A percentile compares a stretch with the other conserved stretches of the same genome.
Evolutionary conservation across 768 basidiomycete genomes (phyloP).

Genomic region (Pisolithus marmoratus): DNA sequence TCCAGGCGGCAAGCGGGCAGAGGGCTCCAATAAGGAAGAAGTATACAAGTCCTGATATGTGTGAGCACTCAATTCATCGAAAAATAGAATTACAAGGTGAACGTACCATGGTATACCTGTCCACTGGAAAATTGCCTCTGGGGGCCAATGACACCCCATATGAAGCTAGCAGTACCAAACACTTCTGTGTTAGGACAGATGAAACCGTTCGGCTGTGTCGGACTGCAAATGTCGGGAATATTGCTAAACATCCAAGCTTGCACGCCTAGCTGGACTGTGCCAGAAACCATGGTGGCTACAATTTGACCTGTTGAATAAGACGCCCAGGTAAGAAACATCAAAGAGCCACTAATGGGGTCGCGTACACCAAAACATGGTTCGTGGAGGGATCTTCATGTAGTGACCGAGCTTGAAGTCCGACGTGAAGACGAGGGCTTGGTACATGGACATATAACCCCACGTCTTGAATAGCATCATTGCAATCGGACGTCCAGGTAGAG

Average conservation of each 20-base stretch:
- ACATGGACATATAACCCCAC: conserved; percentile 63
- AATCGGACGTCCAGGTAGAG: conserved; percentile 57
- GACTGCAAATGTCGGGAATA: conserved; percentile 30
- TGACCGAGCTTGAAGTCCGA: conserved; percentile 76
- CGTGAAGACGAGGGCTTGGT: conserved; percentile 63
- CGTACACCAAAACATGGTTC: conserved; percentile 57
- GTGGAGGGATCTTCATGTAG: conserved; percentile 64
- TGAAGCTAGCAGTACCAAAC: conserved; percentile 74
- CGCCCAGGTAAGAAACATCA: neutral
- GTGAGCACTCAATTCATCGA: neutral
- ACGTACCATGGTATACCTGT: conserved; percentile 46
- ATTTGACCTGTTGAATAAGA: conserved; percentile 39
- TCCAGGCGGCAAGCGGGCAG: conserved; percentile 51
- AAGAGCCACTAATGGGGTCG: neutral
- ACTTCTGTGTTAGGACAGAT: conserved; percentile 66
- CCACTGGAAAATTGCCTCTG: conserved; percentile 60
- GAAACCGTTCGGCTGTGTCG: conserved; percentile 39
- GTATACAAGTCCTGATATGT: conserved; percentile 37
- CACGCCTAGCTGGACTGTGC: conserved; percentile 62
- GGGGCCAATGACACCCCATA: conserved; percentile 84
- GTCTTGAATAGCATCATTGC: conserved; percentile 80
- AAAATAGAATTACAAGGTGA: neutral
- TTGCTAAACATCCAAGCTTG: conserved; percentile 56
- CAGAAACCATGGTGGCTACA: conserved; percentile 53
- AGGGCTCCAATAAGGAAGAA: conserved; percentile 80